These are phyloP conservation scores for Quaeritorhiza haematococci DNA, from an alignment of 371 early-diverging fungal species.

Conservation along the genomic window DNA sequence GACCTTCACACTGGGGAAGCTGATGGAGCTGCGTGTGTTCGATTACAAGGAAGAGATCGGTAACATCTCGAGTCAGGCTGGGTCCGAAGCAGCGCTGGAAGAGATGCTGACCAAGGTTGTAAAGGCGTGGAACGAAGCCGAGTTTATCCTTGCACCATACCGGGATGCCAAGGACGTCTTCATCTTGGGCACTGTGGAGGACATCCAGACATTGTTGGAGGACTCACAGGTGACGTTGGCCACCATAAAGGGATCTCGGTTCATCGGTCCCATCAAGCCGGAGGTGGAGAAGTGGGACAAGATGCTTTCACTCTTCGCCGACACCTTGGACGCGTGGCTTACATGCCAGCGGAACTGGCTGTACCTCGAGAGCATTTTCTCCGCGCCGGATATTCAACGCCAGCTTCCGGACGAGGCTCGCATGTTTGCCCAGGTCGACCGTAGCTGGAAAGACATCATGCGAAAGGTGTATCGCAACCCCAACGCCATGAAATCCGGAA, in stretches of 20 bases:
- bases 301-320: slow-evolving; percentile 43
- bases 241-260: slow-evolving; percentile 47
- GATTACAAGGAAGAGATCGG: slow-evolving; percentile 54
- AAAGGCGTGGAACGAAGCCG: slow-evolving; percentile 49
- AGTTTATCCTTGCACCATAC: slow-evolving; percentile 44
- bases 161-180: slow-evolving; percentile 55
- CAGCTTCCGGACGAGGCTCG: slow-evolving; percentile 55
- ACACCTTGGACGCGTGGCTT: slow-evolving; percentile 52
- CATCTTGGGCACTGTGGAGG: slow-evolving; percentile 49
- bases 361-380: slow-evolving; percentile 52
- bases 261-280: slow-evolving; percentile 48
- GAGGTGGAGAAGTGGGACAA: slow-evolving; percentile 54
- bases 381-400: slow-evolving; percentile 54
- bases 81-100: slow-evolving; percentile 50
- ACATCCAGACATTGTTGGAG: slow-evolving; percentile 50
- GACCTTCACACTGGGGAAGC: slow-evolving; percentile 37
- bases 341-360: slow-evolving; percentile 53
- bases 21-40: slow-evolving; percentile 45
- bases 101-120: slow-evolving; percentile 51
- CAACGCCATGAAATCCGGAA: slow-evolving; percentile 52
- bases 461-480: slow-evolving; percentile 45
- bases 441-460: slow-evolving; percentile 54
- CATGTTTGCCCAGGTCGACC: slow-evolving; percentile 53
- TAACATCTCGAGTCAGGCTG: slow-evolving; percentile 46
- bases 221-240: slow-evolving; percentile 52